Base-by-base conservation (phyloP, 306 rosid genomes). In the Citrullus amarus region DNA sequence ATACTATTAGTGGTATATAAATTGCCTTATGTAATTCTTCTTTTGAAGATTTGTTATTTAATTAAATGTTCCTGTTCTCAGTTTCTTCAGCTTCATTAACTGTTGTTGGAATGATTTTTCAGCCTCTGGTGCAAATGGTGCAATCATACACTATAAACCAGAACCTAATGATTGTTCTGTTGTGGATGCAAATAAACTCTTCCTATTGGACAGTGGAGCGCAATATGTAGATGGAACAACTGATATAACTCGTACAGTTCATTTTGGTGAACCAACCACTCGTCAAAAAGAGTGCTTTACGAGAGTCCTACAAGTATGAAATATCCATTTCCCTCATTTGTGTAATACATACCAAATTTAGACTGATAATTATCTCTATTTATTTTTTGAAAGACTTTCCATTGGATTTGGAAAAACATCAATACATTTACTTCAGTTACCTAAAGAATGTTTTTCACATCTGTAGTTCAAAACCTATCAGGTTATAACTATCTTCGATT, bases 161-260 rank as follows among this genome's bases (percentile, higher is more conserved):
- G 97, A 95, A 82, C 90, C 89, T 78, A 91, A 80, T 82, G 90
- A 87, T 82, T 95, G 98, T 76, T 85, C 93, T 78, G 63, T 84
- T 86, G 89, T 95, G 85, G 91, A 88, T 86, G 86, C 88, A 77
- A 85, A 81, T 83, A 92, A 92, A 86, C 86, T 89, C 68, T 92
- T 95, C 79, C 88, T 95, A 76, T 87, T 95, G 90, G 98, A 95
- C 84, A 95, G 97, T 85, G 98, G 98, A 74, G 98, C 93, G 81
- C 98, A 95, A 80, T 95, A 87, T 81, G 87, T 95, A 80, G 98
- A 95, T 79, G 98, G 98, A 57, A 95, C 98, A 82, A 92, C 98
- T 63, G 98, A 95, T 84, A 83, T 92, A 84, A 95, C 98, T 13
- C 86, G 98, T 68, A 95, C 98, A 5, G 97, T 92, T 73, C 98